Base-by-base conservation (phyloP, 768 basidiomycete genomes). In the Dendrothele bispora region DNA sequence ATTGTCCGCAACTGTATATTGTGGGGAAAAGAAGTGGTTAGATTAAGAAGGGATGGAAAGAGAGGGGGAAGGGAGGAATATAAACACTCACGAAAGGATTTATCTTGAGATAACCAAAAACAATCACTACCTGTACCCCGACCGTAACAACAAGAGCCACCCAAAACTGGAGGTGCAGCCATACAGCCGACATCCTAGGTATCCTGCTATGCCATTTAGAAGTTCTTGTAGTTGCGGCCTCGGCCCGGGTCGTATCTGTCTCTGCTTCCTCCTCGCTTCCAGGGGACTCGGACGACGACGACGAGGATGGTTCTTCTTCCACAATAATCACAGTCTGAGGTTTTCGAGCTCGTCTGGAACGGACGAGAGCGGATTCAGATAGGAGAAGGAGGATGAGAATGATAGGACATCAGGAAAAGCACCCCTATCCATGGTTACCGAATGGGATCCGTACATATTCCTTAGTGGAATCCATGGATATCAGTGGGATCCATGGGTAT, bases 101-200 rank as follows among this genome's bases (percentile, higher is more conserved):
- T 34, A 85, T n/a, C 38, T 73, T 65, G 17, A 79, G 55, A 52
- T 77, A 83, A 4, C 70, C 70, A 38, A 69, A 58, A 3, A 80
- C 68, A 6, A 88, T 64, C 2, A 71, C 68, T 2, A 62, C 67
- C 52, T 86, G 79, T 2, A 77, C 53, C 6, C 63, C 73, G 3
- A 74, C 53, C 2, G 72, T 67, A 10, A 82, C 54, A 7, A 73
- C 38, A 29, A 88, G 55, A 1, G 82, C 74, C 0, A 83, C 54
- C 80, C 85, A 88, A 57, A 90, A 84, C 47, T 80, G 79, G 20
- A 71, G 66, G 66, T 81, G 82, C 35, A 65, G 69, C 70, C 79
- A 78, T 7, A 73, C 53, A 0, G 52, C 59, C 39, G 58, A 56
- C 14, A 71, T 35, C 49, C 22, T 5, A 15, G 5, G 20, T 17